Conservation (phyloP, 2,329 filamentous ascomycete species). For the Nigrospora sphaerica region DNA sequence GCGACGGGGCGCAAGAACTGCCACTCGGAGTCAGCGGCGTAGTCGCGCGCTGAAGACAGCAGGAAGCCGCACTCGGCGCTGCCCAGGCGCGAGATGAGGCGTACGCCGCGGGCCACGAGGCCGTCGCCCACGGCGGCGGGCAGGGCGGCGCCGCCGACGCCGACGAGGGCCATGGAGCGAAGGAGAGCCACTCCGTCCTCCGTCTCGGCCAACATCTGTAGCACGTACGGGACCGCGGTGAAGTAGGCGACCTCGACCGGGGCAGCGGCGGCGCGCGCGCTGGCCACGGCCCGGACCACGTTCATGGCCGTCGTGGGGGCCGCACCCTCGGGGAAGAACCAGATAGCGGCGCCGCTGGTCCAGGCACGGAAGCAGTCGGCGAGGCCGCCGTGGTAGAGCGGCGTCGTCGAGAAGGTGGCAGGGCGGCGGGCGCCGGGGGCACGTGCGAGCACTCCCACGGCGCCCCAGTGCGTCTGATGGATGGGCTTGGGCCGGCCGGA, state of each 20-base stretch:
- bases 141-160: conserved; percentile 56
- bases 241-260: conserved; percentile 43
- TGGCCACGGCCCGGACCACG: conserved; percentile 38
- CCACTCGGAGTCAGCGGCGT: conserved; percentile 48
- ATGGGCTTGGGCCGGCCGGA: conserved; percentile 58
- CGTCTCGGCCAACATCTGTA: conserved; percentile 43
- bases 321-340: conserved; percentile 52
- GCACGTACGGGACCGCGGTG: conserved; percentile 44
- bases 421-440: conserved; percentile 10
- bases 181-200: conserved; percentile 32
- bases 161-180: conserved; percentile 50
- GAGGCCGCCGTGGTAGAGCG: conserved; percentile 58
- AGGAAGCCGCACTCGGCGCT: conserved; percentile 62
- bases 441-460: conserved; percentile 40
- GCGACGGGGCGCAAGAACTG: conserved; percentile 44
- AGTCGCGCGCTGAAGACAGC: conserved; percentile 54
- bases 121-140: conserved; percentile 43
- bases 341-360: conserved; percentile 52
- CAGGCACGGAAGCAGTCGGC: conserved; percentile 56
- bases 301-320: conserved; percentile 50
- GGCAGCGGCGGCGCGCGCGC: conserved; percentile 18
- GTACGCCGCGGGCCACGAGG: conserved; percentile 42
- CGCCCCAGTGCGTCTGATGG: conserved; percentile 47
- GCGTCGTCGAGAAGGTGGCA: conserved; percentile 58
- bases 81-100: conserved; percentile 55